These are phyloP conservation scores for Letharia columbiana DNA, from an alignment of 495 filamentous ascomycete species.

Conservation along the genomic window DNA sequence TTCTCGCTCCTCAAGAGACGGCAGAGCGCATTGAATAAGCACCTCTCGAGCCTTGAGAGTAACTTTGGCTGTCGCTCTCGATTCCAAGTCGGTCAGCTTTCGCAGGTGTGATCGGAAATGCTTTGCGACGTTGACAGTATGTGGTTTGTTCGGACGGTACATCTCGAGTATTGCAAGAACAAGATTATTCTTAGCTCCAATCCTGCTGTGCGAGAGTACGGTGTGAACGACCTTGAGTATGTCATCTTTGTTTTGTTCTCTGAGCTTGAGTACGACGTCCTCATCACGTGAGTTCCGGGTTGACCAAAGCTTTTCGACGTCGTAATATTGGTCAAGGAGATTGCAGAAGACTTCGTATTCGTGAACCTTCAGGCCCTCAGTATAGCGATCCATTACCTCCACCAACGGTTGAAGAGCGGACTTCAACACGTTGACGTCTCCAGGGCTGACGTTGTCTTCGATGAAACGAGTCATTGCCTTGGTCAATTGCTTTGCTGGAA, in stretches of 20 bases:
- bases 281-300: constrained; percentile 79
- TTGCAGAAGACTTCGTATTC: constrained; percentile 76
- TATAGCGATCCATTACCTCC: constrained; percentile 72
- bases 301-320: constrained; percentile 79
- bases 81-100: constrained; percentile 86
- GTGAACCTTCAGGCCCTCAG: constrained; percentile 82
- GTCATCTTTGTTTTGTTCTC: constrained; percentile 94
- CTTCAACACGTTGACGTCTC: constrained; percentile 63
- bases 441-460: constrained; percentile 68
- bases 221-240: constrained; percentile 71
- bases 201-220: constrained; percentile 87
- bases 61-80: constrained; percentile 84
- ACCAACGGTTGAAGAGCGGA: constrained; percentile 67
- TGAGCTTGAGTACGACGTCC: constrained; percentile 85
- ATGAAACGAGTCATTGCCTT: constrained; percentile 83
- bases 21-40: constrained; percentile 91
- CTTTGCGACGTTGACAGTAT: constrained; percentile 77
- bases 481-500: constrained; percentile 79
- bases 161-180: constrained; percentile 85
- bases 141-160: constrained; percentile 90
- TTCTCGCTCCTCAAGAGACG: constrained; percentile 87
- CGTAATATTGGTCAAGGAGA: constrained; percentile 69
- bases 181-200: constrained; percentile 89
- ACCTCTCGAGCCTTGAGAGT: constrained; percentile 94
- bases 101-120: constrained; percentile 75